phyloP scores from a whole-genome alignment of 768 basidiomycete species.

The Phanerochaete carnosa region DNA sequence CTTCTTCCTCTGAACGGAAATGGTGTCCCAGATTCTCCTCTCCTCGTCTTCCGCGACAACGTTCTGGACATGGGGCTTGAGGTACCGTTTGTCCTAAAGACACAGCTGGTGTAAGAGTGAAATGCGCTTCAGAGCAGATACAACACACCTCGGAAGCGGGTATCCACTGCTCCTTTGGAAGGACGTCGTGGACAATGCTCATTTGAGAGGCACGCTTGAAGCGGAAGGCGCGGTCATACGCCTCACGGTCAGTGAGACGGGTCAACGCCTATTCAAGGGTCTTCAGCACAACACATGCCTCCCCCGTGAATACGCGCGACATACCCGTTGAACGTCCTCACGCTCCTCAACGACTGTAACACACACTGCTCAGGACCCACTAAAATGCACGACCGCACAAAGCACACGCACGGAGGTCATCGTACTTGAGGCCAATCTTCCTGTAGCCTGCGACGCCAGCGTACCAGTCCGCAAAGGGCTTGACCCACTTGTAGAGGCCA shows the following conservation, averaged over 20 bases:
- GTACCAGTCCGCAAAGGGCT: conserved; percentile 83
- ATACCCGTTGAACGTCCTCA: conserved; percentile 72
- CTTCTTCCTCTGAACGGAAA: conserved; percentile 62
- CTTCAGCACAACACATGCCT: background rate
- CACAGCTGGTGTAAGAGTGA: background rate
- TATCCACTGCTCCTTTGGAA: conserved; percentile 82
- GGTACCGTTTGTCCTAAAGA: conserved; percentile 83
- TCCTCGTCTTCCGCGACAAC: conserved; percentile 77
- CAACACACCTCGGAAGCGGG: conserved; percentile 62
- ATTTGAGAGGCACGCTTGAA: conserved; percentile 81
- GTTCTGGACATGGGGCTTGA: conserved; percentile 70
- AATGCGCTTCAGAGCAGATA: background rate
- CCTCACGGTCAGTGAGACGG: conserved; percentile 75
- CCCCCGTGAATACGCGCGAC: conserved; percentile 17
- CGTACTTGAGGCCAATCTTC: conserved; percentile 85
- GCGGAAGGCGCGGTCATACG: conserved; percentile 90
- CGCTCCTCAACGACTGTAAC: conserved; percentile 72
- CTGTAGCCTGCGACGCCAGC: conserved; percentile 80
- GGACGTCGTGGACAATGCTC: conserved; percentile 71
- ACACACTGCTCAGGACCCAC: conserved; percentile 6
- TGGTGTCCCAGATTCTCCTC: conserved; percentile 76
- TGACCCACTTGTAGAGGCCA: conserved; percentile 62
- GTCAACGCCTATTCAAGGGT: conserved; percentile 61
- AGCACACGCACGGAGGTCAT: conserved; percentile 80
- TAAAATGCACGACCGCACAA: conserved; percentile 5